phyloP scores from a whole-genome alignment of 2,329 filamentous ascomycete species.

The Fusarium ambrosium region DNA sequence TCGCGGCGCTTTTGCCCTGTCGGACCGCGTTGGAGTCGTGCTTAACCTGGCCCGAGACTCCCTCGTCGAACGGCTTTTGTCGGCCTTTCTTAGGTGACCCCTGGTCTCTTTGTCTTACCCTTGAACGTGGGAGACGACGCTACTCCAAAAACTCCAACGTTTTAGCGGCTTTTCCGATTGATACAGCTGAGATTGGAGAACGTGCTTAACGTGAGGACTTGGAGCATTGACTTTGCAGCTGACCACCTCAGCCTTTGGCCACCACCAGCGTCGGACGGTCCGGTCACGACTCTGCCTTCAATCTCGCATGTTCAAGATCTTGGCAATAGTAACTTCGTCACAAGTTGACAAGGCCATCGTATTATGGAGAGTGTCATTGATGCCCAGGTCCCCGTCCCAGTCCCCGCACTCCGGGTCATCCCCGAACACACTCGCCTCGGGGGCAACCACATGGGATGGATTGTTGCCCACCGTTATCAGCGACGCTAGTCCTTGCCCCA shows the following conservation, averaged over 20 bases:
- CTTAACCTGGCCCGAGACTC: neutral
- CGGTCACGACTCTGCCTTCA: neutral
- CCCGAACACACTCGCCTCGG: conserved; percentile 2
- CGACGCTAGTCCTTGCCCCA: conserved; percentile 8
- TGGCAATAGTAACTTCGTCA: neutral
- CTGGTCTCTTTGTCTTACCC: neutral
- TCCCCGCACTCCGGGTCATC: conserved; percentile 10
- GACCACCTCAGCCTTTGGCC: neutral
- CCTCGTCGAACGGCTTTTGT: neutral
- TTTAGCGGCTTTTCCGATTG: conserved; percentile 1
- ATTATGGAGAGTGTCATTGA: neutral
- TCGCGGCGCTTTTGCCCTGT: neutral
- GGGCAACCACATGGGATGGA: neutral
- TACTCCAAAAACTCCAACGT: conserved; percentile 7
- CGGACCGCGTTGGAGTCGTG: neutral
- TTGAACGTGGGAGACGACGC: neutral
- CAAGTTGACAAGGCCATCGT: neutral
- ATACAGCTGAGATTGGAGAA: neutral
- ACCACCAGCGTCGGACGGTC: neutral
- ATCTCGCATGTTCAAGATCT: conserved; percentile 4
- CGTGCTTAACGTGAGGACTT: neutral
- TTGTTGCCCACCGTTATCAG: conserved; percentile 23
- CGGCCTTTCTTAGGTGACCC: conserved; percentile 5
- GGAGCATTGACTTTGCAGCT: neutral
- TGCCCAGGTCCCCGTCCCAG: neutral